Evolutionary conservation across 1,139 yeast genomes (phyloP), one percentile per base, ranked within the genome.

Genomic region (Diutina neorugosa): DNA sequence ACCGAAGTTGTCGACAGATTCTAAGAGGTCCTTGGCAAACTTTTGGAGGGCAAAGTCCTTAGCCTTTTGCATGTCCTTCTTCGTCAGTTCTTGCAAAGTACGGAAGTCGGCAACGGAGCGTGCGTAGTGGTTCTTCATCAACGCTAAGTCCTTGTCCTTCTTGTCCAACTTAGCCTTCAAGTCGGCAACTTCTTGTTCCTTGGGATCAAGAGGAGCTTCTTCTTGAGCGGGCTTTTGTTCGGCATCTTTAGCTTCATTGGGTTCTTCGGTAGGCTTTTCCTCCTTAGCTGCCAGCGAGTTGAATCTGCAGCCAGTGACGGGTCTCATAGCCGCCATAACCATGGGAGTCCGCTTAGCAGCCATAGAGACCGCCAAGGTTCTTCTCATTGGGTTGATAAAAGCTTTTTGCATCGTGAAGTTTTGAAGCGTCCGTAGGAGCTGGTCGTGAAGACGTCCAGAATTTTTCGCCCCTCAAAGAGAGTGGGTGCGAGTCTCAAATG

Each of bases 41-140:
- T 88, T 90, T 68, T 90, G 96, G 60, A 91, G 76, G 1, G 97
- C 97, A 71, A 84, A 91, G 66, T 88, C 96, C 66, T 78, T 85
- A 51, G 96, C 91, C 71, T 87, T 87, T 68, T 86, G 84, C 52
- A 88, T 75, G 66, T 91, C 97, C 60, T 87, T 80, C 70, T 86
- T 86, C 58, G 97, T 89, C 51, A 93, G 83, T 63, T 87, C 94
- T 74, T 91, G 97, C 62, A 91, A 76, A 71, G 87, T 89, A 64
- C 96, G 84, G 83, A 89, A 91, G 67, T 91, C 97, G 23, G 97
- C 96, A 54, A 89, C 78, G 34, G 96, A 81, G 62, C 96, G 81
- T 56, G 89, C 77, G 64, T 86, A 84, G 62, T 84, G 83, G 69
- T 89, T 94, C 70, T 88, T 89, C 74, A 86, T 73, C 61, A 84